Evolutionary conservation across 192 early-diverging fungal genomes (phyloP), one percentile per base, ranked within the genome.

Genomic region (Mortierella antarctica): DNA sequence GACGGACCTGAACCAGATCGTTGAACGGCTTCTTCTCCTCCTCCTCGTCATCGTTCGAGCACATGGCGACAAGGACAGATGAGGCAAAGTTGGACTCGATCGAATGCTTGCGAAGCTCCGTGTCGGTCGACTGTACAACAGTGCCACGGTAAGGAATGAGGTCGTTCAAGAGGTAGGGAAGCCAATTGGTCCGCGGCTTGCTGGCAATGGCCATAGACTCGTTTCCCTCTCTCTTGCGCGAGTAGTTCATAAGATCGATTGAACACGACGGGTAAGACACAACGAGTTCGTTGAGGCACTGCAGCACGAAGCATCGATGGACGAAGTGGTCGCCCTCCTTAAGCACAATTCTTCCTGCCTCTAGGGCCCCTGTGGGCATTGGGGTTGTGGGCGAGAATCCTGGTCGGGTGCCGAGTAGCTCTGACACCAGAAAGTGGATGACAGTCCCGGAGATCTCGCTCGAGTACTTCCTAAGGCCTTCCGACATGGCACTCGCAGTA

Each of bases 231-330:
- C 86, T 77, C 15, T 87, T 82, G 18, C 85, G 84, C 42, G 88
- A 84, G 51, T 87, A 88, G 20, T 88, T 85, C 56, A 93, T 89
- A 3, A 94, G 73, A 66, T 93, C 92, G 17, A 87, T 68, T 80
- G 94, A 94, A 84, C 91, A 93, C 31, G 92, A 88, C 23, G 93
- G 88, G 82, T 96, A 99, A 5, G 93, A 94, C 2, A 90, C 88
- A n/a, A 96, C 82, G 7, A 99, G 85, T 76, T 99, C 98, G 6
- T 93, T 87, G 31, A 98, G 82, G 56, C 90, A 90, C 73, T 96
- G 95, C 68, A 99, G 79, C 59, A 98, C 69, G 85, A 95, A 97
- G 65, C 92, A 85, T 8, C 84, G 74, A 21, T 70, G 77, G 13
- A 85, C 54, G 62, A 82, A 85, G 41, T 74, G 54, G 45, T 47